Evolutionary conservation across 305 asterid species (phyloP).

Genomic region (Plantago lanceolata): DNA sequence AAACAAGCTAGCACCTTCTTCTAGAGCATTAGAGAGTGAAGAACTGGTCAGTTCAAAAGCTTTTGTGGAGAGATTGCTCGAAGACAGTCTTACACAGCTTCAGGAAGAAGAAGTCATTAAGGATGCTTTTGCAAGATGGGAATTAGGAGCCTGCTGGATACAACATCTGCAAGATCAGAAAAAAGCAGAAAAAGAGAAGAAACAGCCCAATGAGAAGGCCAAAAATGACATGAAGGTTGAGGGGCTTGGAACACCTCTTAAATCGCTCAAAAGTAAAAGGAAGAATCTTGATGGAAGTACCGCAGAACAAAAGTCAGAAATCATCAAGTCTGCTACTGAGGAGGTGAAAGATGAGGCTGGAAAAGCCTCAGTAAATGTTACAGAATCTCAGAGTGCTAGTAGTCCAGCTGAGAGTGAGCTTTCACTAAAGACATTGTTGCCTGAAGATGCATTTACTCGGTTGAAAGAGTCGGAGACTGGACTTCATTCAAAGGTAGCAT

Average conservation of each 20-base stretch:
- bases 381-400: conserved; percentile 48
- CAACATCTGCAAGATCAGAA: conserved; percentile 95
- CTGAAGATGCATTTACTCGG: conserved; percentile 68
- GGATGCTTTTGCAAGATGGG: conserved; percentile 87
- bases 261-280: conserved; percentile 76
- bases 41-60: conserved; percentile 49
- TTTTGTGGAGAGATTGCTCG: conserved; percentile 69
- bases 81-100: conserved; percentile 76
- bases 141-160: conserved; percentile 99
- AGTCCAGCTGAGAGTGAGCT: conserved; percentile 56
- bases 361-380: conserved; percentile 30
- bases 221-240: conserved; percentile 93
- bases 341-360: conserved; percentile 48
- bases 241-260: conserved; percentile 91
- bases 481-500: conserved; percentile 76
- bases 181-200: conserved; percentile 87
- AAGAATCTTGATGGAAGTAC: conserved; percentile 52
- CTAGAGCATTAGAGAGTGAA: conserved; percentile 48
- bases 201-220: conserved; percentile 53
- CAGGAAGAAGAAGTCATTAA: conserved; percentile 56
- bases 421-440: conserved; percentile 51
- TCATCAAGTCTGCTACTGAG: conserved; percentile 32
- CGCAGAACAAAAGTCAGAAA: conserved; percentile 43
- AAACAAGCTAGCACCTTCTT: conserved; percentile 34
- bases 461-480: conserved; percentile 87